Base-by-base conservation (phyloP, 495 filamentous ascomycete genomes). In the Podospora pseudocomata region DNA sequence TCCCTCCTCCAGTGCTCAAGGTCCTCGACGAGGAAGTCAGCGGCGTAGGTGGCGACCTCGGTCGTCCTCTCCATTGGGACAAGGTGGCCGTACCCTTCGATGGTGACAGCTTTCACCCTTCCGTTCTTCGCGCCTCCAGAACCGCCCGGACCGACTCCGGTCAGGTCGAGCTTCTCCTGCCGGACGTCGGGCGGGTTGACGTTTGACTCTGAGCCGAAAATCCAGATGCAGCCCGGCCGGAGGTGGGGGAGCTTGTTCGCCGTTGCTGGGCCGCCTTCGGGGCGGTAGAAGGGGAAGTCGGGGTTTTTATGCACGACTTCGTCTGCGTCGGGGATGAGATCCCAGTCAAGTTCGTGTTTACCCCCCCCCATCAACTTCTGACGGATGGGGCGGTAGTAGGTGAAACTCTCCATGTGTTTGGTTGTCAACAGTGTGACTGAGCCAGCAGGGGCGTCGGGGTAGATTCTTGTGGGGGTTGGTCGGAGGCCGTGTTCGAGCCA, bases 31-130 rank as follows among this genome's bases (percentile, higher is more conserved):
- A 96, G 74, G 86, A 90, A 97, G 3, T 71, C 74, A 2, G 82
- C 86, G 4, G 86, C 86, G 55, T 86, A 82, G 63, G 86, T 81
- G 6, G 90, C 91, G 60, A 86, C 89, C 68, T 85, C 80, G n/a
- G 73, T 79, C 15, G 89, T 89, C 61, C 85, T 84, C 76, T 96
- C 92, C 84, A 96, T 90, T 1, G 95, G 91, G 60, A 97, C 85
- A 39, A 97, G 77, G 79, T 99, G 95, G 1, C 95, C 92, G 16
- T 82, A 82, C 0, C 84, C 86, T 60, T 89, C 80, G 3, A 97
- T 74, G 18, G 86, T 81, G 3, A 91, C 87, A 64, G 89, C 79
- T 60, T 85, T 81, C 0, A 97, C 93, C n/a, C 88, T 80, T 0
- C 92, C 90, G n/a, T 83, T 82, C 34, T 74, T 72, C 2, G 71